Evolutionary conservation across 2,329 filamentous ascomycete species (phyloP).

Genomic region (Fusarium scirpi): DNA sequence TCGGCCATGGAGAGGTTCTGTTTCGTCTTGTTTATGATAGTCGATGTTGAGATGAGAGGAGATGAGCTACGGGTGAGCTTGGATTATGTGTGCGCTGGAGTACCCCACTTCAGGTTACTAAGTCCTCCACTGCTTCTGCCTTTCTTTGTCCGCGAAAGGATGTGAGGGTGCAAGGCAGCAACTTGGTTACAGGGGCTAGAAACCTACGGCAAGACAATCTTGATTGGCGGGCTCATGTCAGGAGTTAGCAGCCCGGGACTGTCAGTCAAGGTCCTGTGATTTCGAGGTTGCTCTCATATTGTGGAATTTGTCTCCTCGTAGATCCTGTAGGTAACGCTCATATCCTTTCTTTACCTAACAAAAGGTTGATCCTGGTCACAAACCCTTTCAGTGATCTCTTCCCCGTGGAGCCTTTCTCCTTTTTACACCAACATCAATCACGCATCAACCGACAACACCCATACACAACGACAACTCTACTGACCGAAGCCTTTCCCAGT

Average conservation of each 20-base stretch:
- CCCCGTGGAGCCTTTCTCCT: background rate
- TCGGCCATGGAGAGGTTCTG: background rate
- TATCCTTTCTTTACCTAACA: background rate
- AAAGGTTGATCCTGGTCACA: background rate
- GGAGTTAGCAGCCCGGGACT: background rate
- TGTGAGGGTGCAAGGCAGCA: background rate
- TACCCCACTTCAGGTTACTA: background rate
- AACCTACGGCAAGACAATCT: background rate
- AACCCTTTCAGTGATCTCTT: accelerated
- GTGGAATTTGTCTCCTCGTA: background rate
- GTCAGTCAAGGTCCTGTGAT: background rate
- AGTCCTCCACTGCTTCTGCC: background rate
- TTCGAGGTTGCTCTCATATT: background rate
- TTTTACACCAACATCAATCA: background rate
- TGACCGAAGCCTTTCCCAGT: background rate
- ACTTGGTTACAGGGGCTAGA: background rate
- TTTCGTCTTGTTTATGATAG: background rate
- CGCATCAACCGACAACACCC: background rate
- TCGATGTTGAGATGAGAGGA: background rate
- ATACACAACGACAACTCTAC: background rate
- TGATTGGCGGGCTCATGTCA: background rate
- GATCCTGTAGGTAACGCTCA: background rate
- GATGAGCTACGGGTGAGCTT: background rate
- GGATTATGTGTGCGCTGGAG: background rate
- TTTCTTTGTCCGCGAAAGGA: background rate